Evolutionary conservation across 148 eudicot genomes (phyloP).

Genomic region (Pharnaceum exiguum): DNA sequence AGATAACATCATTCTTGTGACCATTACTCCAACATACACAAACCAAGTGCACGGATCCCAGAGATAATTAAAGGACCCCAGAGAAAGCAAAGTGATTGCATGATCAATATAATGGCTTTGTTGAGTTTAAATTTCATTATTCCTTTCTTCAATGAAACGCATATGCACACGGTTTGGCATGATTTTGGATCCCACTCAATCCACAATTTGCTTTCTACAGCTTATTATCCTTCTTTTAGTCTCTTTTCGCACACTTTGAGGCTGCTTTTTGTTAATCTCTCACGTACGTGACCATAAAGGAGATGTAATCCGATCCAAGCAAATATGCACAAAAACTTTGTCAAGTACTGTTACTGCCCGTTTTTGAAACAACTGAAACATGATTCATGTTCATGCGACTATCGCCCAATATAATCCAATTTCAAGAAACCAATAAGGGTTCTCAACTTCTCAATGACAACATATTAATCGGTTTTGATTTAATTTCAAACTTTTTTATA

Average conservation of each 20-base stretch:
- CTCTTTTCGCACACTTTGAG: not conserved
- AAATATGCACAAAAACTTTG: too few relatives aligned
- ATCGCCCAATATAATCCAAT: too few relatives aligned
- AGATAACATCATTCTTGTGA: too few relatives aligned
- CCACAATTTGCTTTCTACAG: not conserved
- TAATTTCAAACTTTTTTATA: too few relatives aligned
- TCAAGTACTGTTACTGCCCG: too few relatives aligned
- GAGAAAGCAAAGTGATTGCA: not conserved
- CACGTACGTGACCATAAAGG: not conserved
- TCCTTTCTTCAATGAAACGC: conserved; percentile 14
- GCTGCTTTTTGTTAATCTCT: not conserved
- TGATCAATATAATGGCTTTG: not conserved
- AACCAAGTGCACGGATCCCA: not conserved
- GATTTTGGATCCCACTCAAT: not conserved
- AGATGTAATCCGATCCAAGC: too few relatives aligned
- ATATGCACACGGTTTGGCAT: not conserved
- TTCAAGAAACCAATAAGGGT: too few relatives aligned
- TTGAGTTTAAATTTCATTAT: not conserved
- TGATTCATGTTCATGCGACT: too few relatives aligned
- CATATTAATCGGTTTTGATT: too few relatives aligned
- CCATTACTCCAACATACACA: too few relatives aligned
- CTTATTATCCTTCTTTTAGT: not conserved
- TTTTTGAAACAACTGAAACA: too few relatives aligned
- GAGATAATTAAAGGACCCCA: not conserved
- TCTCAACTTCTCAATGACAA: too few relatives aligned